phyloP scores from a whole-genome alignment of 2,329 filamentous ascomycete species.

The Beauveria bassiana region DNA sequence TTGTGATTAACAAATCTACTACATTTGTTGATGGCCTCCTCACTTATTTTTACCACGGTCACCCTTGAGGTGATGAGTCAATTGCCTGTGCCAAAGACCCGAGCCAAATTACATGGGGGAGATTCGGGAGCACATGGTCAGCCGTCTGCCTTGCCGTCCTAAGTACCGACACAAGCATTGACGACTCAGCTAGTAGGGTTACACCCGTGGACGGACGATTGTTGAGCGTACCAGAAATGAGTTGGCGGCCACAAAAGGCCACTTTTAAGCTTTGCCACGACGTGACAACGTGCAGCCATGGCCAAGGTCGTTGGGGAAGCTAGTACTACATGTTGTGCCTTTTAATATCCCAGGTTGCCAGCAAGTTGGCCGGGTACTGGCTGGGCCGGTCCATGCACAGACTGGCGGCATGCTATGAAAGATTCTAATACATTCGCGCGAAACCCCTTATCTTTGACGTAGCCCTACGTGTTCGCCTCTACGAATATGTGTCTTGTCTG shows the following conservation, averaged over 20 bases:
- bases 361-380: too few relatives aligned
- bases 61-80: neutral
- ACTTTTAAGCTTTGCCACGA: neutral
- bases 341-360: neutral
- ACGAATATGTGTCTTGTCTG: too few relatives aligned
- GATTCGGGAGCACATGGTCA: neutral
- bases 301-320: neutral
- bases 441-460: too few relatives aligned
- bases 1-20: too few relatives aligned
- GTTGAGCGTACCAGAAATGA: neutral
- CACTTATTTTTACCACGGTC: neutral
- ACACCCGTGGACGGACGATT: neutral
- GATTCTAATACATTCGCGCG: too few relatives aligned
- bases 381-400: neutral
- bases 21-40: neutral
- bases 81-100: neutral
- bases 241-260: too few relatives aligned
- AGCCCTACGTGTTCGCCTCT: too few relatives aligned
- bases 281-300: neutral
- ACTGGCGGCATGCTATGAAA: neutral
- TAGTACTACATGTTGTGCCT: too few relatives aligned
- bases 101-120: neutral
- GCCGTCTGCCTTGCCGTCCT: too few relatives aligned
- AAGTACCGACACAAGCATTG: neutral
- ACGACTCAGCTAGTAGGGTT: neutral